phyloP scores from a whole-genome alignment of 163 green algal species.

The Chlamydomonas reinhardtii region DNA sequence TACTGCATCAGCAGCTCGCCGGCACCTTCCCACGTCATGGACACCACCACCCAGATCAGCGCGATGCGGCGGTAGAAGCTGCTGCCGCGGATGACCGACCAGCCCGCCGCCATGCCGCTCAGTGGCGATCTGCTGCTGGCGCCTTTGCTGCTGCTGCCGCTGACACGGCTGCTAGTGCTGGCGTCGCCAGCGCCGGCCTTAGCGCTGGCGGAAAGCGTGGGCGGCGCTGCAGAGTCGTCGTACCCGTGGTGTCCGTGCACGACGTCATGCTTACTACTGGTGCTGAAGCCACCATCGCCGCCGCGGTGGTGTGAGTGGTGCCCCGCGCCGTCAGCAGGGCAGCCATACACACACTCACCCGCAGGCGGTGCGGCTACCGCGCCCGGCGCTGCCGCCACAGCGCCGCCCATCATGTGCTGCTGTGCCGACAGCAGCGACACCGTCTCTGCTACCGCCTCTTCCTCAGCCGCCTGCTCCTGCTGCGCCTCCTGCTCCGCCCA shows the following conservation, averaged over 20 bases:
- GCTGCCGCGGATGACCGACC: conserved; percentile 35
- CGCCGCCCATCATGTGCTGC: conserved; percentile 16
- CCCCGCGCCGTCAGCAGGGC: no score
- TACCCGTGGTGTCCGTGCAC: no score
- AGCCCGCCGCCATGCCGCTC: conserved; percentile 8
- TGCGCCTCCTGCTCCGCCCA: no score
- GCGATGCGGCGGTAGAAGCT: conserved; percentile 54
- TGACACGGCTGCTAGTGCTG: no score
- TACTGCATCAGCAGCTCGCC: conserved; percentile 84
- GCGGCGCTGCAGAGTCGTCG: no score
- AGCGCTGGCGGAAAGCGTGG: no score
- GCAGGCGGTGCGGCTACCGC: not conserved
- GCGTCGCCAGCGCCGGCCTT: no score
- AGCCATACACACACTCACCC: no score
- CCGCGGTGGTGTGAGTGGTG: no score
- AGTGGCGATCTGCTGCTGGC: not conserved
- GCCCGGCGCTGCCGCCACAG: not conserved
- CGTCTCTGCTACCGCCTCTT: conserved; percentile 15
- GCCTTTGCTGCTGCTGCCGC: no score
- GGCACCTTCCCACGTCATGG: conserved; percentile 55
- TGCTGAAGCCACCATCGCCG: no score
- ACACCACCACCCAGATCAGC: conserved; percentile 54
- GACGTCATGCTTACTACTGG: no score
- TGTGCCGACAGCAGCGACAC: conserved; percentile 13
- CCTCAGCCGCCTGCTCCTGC: not conserved